Evolutionary conservation across 495 filamentous ascomycete species (phyloP).

Genomic region (Penicillium cosmopolitanum): DNA sequence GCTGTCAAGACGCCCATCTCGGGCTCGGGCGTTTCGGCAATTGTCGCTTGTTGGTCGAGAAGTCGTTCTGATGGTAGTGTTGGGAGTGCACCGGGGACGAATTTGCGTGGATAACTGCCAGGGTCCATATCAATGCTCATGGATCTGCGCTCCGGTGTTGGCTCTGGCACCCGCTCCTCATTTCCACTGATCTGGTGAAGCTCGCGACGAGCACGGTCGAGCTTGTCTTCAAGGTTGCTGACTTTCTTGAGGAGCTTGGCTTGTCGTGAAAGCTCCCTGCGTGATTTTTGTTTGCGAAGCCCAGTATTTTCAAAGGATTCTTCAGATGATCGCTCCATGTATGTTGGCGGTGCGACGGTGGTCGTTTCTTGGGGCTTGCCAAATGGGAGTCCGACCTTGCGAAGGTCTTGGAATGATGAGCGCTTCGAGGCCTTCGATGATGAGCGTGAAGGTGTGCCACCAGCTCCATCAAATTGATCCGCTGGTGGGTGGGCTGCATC

Average conservation of each 20-base stretch:
- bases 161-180: conserved; percentile 37
- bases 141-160: conserved; percentile 20
- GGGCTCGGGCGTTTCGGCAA: conserved; percentile 11
- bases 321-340: conserved; percentile 31
- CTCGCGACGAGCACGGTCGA: conserved; percentile 60
- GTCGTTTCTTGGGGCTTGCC: conserved; percentile 22
- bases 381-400: conserved; percentile 37
- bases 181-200: conserved; percentile 53
- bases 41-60: conserved; percentile 37
- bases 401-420: conserved; percentile 45
- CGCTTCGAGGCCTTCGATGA: conserved; percentile 37
- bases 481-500: not conserved
- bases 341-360: conserved; percentile 7
- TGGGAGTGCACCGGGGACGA: conserved; percentile 59
- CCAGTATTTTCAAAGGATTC: conserved; percentile 32
- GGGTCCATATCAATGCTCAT: conserved; percentile 41
- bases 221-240: conserved; percentile 66
- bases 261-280: conserved; percentile 64
- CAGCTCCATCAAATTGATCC: conserved; percentile 1
- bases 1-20: conserved; percentile 18
- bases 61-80: conserved; percentile 64
- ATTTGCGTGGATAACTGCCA: conserved; percentile 44
- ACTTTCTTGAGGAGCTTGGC: conserved; percentile 66
- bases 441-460: conserved; percentile 17
- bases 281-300: conserved; percentile 56